Percentiles rank a stretch among this genome's conserved stretches.
phyloP scores from a whole-genome alignment of 768 basidiomycete genomes.

The Kwoniella pini region DNA sequence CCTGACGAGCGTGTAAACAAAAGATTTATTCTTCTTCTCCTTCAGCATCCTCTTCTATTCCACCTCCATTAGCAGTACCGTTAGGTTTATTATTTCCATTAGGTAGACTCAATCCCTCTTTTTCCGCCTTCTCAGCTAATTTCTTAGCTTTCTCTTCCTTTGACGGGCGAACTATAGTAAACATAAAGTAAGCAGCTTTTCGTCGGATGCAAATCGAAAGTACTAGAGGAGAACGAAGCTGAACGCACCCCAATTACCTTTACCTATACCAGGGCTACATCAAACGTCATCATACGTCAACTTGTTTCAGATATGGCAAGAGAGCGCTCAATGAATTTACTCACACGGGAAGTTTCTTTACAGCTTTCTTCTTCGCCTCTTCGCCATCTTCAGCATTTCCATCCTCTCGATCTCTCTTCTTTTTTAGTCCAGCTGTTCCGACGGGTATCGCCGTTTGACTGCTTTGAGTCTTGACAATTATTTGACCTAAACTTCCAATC shows the following conservation, averaged over 20 bases:
- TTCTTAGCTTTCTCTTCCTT: slow-evolving; percentile 39
- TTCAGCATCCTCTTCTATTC: slow-evolving; percentile 39
- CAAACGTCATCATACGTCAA: background rate
- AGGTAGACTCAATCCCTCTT: background rate
- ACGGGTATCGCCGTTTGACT: background rate
- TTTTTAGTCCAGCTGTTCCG: slow-evolving; percentile 4
- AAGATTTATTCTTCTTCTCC: slow-evolving; percentile 34
- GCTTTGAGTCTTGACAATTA: slow-evolving; percentile 17
- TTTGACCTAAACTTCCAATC: slow-evolving; percentile 48
- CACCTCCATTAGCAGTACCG: slow-evolving; percentile 11
- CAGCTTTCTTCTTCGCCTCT: slow-evolving; percentile 31
- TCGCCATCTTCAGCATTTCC: background rate
- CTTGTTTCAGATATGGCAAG: background rate
- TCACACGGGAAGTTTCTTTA: slow-evolving; percentile 33
- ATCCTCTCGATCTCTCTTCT: slow-evolving; percentile 19
- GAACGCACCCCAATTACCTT: slow-evolving; percentile 52
- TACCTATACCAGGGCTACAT: slow-evolving; percentile 37
- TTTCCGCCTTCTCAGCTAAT: slow-evolving; percentile 29
- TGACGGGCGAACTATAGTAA: slow-evolving; percentile 42
- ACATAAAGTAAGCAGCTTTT: no score
- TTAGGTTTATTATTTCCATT: background rate
- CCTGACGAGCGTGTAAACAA: background rate
- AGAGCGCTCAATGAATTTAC: slow-evolving; percentile 8
- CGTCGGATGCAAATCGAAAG: no score
- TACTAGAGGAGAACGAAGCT: no score